These are phyloP conservation scores for Yamadazyma epiphylla DNA, from an alignment of 1,139 yeast species.

Conservation along the genomic window DNA sequence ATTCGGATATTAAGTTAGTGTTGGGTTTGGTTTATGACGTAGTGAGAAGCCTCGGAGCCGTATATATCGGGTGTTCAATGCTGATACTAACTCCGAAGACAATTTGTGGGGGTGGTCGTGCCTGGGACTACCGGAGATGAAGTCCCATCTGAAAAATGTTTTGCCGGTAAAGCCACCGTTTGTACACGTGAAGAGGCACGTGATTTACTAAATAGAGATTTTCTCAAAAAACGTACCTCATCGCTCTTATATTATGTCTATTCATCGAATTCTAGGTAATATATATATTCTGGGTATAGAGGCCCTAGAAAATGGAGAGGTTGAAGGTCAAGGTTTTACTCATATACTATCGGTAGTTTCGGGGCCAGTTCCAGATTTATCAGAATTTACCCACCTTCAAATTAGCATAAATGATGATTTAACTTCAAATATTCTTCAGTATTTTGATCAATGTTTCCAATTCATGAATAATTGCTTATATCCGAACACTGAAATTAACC, in stretches of 20 bases:
- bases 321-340: conserved; percentile 49
- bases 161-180: too few species aligned
- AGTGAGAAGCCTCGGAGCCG: too few species aligned
- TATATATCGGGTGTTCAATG: too few species aligned
- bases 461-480: conserved; percentile 68
- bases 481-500: conserved; percentile 11
- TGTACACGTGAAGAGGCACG: too few species aligned
- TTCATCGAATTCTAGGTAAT: conserved; percentile 56
- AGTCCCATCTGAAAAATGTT: too few species aligned
- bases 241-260: too few species aligned
- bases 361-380: conserved; percentile 51
- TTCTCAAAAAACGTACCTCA: too few species aligned
- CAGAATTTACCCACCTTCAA: conserved; percentile 41
- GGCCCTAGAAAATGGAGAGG: conserved; percentile 46
- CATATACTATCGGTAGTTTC: conserved; percentile 67
- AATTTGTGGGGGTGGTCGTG: background rate
- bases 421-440: conserved; percentile 59
- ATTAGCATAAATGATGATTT: conserved; percentile 68
- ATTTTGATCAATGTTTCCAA: conserved; percentile 54
- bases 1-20: too few species aligned
- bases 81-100: background rate
- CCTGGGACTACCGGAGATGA: too few species aligned
- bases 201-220: too few species aligned
- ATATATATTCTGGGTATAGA: conserved; percentile 58
- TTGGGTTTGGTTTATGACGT: too few species aligned